Conservation (phyloP, 2,329 filamentous ascomycete species). For the Penicillium brevicompactum region DNA sequence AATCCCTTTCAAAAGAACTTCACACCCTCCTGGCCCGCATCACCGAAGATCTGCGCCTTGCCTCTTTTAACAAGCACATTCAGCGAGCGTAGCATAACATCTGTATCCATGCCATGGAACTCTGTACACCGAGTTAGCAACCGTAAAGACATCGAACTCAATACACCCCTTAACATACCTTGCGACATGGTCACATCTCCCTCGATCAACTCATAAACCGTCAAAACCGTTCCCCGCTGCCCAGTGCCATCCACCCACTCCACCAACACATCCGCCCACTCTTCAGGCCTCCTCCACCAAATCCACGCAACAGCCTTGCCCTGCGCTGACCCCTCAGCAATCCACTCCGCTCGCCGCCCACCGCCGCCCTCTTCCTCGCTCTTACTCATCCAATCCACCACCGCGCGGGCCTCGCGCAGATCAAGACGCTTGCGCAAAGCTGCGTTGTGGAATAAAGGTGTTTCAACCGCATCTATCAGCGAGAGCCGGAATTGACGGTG, state of each 20-base stretch:
- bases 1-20: constrained; percentile 79
- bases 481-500: constrained; percentile 76
- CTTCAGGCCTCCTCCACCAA: constrained; percentile 83
- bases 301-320: constrained; percentile 65
- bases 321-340: constrained; percentile 39
- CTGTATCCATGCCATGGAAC: constrained; percentile 84
- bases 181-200: constrained; percentile 76
- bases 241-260: constrained; percentile 82
- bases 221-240: constrained; percentile 86
- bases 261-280: constrained; percentile 82
- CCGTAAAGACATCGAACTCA: background rate
- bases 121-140: constrained; percentile 53
- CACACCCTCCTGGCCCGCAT: constrained; percentile 83
- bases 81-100: constrained; percentile 77
- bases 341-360: constrained; percentile 61
- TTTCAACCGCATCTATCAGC: constrained; percentile 62
- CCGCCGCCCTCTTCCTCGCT: constrained; percentile 48
- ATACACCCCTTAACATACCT: constrained; percentile 50
- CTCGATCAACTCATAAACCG: constrained; percentile 86
- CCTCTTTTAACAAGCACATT: constrained; percentile 82
- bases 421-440: constrained; percentile 49
- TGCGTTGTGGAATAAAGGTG: constrained; percentile 59
- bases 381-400: constrained; percentile 60
- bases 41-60: constrained; percentile 90
- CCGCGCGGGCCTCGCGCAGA: constrained; percentile 54